Base-by-base conservation (phyloP, 2,329 filamentous ascomycete species). In the Ophiostoma himal-ulmi region DNA sequence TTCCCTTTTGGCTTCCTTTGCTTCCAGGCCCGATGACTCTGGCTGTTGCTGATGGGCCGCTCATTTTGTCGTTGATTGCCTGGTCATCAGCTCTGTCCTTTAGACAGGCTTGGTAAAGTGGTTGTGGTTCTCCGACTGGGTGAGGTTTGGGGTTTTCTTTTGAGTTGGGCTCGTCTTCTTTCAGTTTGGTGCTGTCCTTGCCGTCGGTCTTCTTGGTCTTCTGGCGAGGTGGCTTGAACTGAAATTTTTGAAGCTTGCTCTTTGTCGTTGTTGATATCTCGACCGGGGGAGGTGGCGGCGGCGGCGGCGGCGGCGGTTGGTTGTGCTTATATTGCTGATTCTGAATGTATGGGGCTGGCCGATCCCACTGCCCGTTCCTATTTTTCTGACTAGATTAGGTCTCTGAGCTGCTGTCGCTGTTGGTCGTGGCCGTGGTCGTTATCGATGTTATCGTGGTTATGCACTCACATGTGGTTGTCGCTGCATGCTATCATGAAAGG, bases 201-300 rank as follows among this genome's bases (percentile, higher is more conserved):
- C 36, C 41, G 17, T 52, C 41, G 17, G 14, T 20, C 10, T 30
- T 37, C 13, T 57, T 11, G 5, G 14, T 68, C 13, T 62, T 69
- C 14, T 8, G 22, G n/a, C 37, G 68, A 17, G 22, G 77, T 17
- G 82, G 80, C 68, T 82, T 80, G 73, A 87, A 89, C 70, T 86
- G 85, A 75, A 86, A 86, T 41, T 80, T 79, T 71, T 83, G 85
- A 41, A 90, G 81, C 75, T 89, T 90, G 73, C 81, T 85, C 76
- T 86, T 89, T 13, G 88, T 88, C 10, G 81, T 81, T 41, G 85
- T 82, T 54, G 88, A 89, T 14, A 88, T 81, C 22, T 84, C 82
- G 41, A 82, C 80, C 7, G 83, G 80, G 52, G 78, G 80, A 13
- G 76, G 77, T 54, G 82, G 70, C 5, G 71, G 72, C 5, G 52